phyloP scores from a whole-genome alignment of 805 yeast genomes.

The Martiniozyma abietophila region DNA sequence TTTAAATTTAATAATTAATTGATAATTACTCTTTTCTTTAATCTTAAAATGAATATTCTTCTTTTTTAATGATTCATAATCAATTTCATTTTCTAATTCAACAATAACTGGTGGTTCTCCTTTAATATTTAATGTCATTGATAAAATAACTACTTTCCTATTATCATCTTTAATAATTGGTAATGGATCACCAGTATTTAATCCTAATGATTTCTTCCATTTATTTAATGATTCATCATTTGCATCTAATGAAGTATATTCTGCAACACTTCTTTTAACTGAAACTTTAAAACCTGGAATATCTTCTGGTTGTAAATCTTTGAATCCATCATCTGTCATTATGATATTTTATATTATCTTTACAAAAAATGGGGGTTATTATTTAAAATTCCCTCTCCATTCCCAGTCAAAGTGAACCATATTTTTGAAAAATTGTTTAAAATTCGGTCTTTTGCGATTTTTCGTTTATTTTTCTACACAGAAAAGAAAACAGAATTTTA shows the following conservation, averaged over 20 bases:
- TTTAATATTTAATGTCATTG: slow-evolving; percentile 62
- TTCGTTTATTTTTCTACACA: too few relatives aligned
- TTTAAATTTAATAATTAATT: slow-evolving; percentile 64
- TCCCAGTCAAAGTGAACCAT: too few relatives aligned
- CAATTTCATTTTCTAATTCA: slow-evolving; percentile 51
- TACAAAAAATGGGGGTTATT: too few relatives aligned
- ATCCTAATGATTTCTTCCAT: slow-evolving; percentile 86
- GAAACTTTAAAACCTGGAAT: slow-evolving; percentile 57
- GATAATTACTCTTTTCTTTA: slow-evolving; percentile 70
- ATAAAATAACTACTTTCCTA: slow-evolving; percentile 70
- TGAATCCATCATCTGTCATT: slow-evolving; percentile 27
- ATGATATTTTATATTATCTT: too few relatives aligned
- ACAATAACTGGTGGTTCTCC: slow-evolving; percentile 62
- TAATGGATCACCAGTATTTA: slow-evolving; percentile 45
- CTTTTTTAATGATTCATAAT: slow-evolving; percentile 42
- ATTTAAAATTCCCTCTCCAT: too few relatives aligned
- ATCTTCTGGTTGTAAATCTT: slow-evolving; percentile 54
- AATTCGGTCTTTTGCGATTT: too few relatives aligned
- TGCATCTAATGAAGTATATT: slow-evolving; percentile 75
- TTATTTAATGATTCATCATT: slow-evolving; percentile 84
- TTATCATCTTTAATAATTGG: slow-evolving; percentile 65
- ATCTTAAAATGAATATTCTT: slow-evolving; percentile 58
- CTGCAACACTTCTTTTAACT: slow-evolving; percentile 71
- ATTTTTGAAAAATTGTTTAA: too few relatives aligned
- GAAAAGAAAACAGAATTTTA: too few relatives aligned